Evolutionary conservation across 345 rosid species (phyloP).

Genomic region (Arabis hirsuta): DNA sequence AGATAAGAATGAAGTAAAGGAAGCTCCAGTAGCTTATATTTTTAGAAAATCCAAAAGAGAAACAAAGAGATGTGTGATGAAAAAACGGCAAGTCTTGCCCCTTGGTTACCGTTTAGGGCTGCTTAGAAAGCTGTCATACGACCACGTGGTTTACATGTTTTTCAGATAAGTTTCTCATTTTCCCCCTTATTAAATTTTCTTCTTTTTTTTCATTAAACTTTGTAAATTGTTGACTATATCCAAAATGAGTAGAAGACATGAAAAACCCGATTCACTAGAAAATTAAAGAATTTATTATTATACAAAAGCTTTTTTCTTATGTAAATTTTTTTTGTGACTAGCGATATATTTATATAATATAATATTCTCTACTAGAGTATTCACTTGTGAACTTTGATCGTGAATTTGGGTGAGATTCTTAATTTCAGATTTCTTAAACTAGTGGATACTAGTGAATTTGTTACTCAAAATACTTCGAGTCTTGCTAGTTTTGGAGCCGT

Average conservation of each 20-base stretch:
- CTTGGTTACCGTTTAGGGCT: constrained; percentile 30
- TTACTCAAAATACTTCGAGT: no score
- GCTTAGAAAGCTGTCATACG: constrained; percentile 24
- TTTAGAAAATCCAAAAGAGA: constrained; percentile 25
- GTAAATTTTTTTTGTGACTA: no score
- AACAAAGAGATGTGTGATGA: constrained; percentile 23
- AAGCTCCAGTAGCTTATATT: constrained; percentile 30
- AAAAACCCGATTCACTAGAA: background rate
- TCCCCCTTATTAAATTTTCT: no score
- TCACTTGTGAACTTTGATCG: no score
- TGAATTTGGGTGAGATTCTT: no score
- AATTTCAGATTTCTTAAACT: no score
- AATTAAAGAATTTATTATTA: background rate
- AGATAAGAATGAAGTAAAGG: constrained; percentile 16
- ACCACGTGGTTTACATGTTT: constrained; percentile 33
- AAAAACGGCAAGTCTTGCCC: background rate
- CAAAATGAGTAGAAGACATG: background rate
- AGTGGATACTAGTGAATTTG: no score
- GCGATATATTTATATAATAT: no score
- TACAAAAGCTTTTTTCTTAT: no score
- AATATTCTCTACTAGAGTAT: no score
- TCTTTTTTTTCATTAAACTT: background rate
- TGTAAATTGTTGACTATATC: background rate
- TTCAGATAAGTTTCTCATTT: constrained; percentile 8
- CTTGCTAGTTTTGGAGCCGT: no score